A percentile compares a stretch with the other conserved stretches of the same genome.
Conservation (phyloP, 768 basidiomycete genomes). For the Dictyophora rubrovolvata region DNA sequence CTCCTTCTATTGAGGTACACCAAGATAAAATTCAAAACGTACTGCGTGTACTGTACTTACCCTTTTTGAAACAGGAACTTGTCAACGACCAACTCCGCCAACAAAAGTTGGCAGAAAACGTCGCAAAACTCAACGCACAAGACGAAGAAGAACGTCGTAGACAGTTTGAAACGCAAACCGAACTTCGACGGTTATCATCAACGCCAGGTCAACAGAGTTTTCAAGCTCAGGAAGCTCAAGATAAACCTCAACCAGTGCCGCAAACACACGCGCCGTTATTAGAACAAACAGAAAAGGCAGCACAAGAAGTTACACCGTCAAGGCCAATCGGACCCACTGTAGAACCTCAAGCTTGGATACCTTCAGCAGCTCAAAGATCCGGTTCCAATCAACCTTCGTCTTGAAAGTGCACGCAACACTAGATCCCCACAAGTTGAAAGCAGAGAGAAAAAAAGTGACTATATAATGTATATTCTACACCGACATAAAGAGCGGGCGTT, state of each 20-base stretch:
- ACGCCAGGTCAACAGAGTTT: not conserved
- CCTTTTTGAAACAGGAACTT: slow-evolving; percentile 1
- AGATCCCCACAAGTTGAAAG: too few relatives aligned
- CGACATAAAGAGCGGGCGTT: not conserved
- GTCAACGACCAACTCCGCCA: slow-evolving; percentile 2
- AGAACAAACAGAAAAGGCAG: not conserved
- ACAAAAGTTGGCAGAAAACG: slow-evolving; percentile 3
- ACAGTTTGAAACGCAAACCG: not conserved
- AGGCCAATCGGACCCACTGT: slow-evolving; percentile 5
- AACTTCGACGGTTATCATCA: not conserved
- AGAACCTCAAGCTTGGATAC: slow-evolving; percentile 8
- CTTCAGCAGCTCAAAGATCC: not conserved
- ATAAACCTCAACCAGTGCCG: too few relatives aligned
- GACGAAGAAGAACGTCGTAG: slow-evolving; percentile 7
- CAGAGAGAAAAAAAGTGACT: not conserved
- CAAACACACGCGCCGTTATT: too few relatives aligned
- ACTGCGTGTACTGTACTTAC: not conserved
- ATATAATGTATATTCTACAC: slow-evolving; percentile 8
- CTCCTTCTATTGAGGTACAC: slow-evolving; percentile 4
- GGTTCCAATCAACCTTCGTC: not conserved
- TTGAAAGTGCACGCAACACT: not conserved
- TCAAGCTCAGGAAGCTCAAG: not conserved
- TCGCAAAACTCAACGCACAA: slow-evolving; percentile 7
- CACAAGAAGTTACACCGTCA: not conserved
- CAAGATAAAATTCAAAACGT: not conserved